Evolutionary conservation across 2,329 filamentous ascomycete species (phyloP), one percentile per base, ranked within the genome.

Genomic region (Lanzia echinophila): DNA sequence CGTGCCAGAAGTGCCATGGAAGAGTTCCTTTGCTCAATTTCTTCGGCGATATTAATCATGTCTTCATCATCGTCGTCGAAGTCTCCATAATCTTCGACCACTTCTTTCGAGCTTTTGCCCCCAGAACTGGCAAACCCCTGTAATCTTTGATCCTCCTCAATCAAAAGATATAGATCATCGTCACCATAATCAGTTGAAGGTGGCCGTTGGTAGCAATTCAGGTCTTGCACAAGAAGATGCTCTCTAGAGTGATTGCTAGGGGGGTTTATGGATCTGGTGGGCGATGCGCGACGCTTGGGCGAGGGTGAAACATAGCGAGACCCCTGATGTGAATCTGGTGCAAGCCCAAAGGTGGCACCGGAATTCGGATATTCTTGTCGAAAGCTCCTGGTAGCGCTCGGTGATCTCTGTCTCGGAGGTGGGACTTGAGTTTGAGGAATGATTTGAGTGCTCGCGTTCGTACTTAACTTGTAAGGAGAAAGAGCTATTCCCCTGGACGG

Each of bases 11-110:
- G 17, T 49, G 22, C n/a, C 20, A 36, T 42, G 48, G 65, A 58
- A 47, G 60, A 59, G 7, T 66, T 68, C 45, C 65, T 59, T 32
- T 70, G 70, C 51, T 75, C 73, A 39, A 74, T 63, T 48, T 73
- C 69, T 39, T 71, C 68, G 10, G 73, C 70, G 41, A 72, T 62
- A 50, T 75, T 67, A 22, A 75, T 64, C 57, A 75, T 68, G 15
- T 65, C 65, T 54, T 64, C 61, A 36, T 66, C 62, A 28, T 70
- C 69, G 22, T 70, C 69, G 45, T 70, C 68, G 17, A 63, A 59
- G 38, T 56, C 56, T n/a, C 60, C 62, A 48, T 61, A 63, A 38
- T 63, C 58, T 39, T 63, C 62, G 1, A 62, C 55, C 17, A 52
- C 34, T 17, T 56, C 52, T 2, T 53, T 50, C 8, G 36, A 19